A percentile compares a stretch with the other conserved stretches of the same genome.
Conservation (phyloP, 257 asterid genomes). For the Nicotiana otophora region DNA sequence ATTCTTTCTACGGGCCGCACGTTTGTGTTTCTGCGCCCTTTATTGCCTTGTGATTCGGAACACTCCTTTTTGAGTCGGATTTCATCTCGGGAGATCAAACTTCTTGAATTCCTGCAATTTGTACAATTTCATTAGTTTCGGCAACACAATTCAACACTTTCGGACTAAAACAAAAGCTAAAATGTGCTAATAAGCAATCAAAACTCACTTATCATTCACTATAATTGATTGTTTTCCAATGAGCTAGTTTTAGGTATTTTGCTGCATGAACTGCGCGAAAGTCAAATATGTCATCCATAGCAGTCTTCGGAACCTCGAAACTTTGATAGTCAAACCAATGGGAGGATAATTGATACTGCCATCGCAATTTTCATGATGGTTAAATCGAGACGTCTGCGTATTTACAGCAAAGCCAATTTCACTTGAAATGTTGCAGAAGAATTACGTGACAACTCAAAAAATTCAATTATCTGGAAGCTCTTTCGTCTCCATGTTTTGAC, state of each 20-base stretch:
- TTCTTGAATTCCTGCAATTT: no score
- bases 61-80: no score
- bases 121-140: no score
- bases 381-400: not conserved
- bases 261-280: conserved; percentile 3
- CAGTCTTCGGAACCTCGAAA: conserved; percentile 5
- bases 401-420: not conserved
- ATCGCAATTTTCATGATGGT: not conserved
- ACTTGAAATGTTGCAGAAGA: not conserved
- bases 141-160: no score
- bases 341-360: not conserved
- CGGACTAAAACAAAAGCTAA: no score
- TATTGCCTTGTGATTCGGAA: no score
- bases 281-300: not conserved
- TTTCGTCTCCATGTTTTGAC: conserved; percentile 4
- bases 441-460: not conserved
- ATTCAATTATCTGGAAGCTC: not conserved
- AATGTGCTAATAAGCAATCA: no score
- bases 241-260: conserved; percentile 3
- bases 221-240: not conserved
- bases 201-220: no score
- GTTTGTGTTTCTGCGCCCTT: no score
- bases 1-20: no score
- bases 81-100: no score
- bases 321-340: not conserved